A percentile compares a stretch with the other conserved stretches of the same genome.
These are phyloP conservation scores for Durio zibethinus DNA, from an alignment of 345 rosid species.

Conservation along the genomic window DNA sequence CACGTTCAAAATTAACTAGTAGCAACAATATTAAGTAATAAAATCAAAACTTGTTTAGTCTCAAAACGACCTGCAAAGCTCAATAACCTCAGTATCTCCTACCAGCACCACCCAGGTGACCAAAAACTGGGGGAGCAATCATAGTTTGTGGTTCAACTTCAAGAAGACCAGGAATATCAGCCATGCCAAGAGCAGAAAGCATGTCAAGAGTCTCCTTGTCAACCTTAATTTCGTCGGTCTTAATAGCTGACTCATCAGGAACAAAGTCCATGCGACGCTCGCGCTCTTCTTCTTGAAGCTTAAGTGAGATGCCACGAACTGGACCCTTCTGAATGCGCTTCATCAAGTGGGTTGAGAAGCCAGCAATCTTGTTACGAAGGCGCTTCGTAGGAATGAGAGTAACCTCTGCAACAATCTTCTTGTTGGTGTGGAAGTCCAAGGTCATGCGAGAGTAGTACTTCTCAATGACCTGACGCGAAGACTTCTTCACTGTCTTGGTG, in stretches of 20 bases:
- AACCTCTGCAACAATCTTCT: slow-evolving; percentile 62
- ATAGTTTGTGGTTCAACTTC: slow-evolving; percentile 24
- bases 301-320: slow-evolving; percentile 66
- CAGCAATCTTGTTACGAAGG: slow-evolving; percentile 74
- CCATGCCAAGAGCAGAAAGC: slow-evolving; percentile 64
- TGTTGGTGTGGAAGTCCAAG: slow-evolving; percentile 65
- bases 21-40: neutral
- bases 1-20: neutral
- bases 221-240: slow-evolving; percentile 46
- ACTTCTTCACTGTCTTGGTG: slow-evolving; percentile 72
- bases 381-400: slow-evolving; percentile 69
- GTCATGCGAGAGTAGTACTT: slow-evolving; percentile 70
- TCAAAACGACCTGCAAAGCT: neutral
- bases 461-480: slow-evolving; percentile 67
- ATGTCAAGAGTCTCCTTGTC: slow-evolving; percentile 62
- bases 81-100: neutral
- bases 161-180: slow-evolving; percentile 38
- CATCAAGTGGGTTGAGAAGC: slow-evolving; percentile 69
- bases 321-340: slow-evolving; percentile 71
- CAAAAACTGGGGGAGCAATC: neutral
- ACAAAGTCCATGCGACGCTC: slow-evolving; percentile 79
- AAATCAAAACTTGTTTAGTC: neutral
- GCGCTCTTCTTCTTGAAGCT: slow-evolving; percentile 74
- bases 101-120: neutral
- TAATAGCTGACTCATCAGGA: slow-evolving; percentile 67